Evolutionary conservation across 768 basidiomycete species (phyloP), one percentile per base, ranked within the genome.

Genomic region (Suillus placidus): DNA sequence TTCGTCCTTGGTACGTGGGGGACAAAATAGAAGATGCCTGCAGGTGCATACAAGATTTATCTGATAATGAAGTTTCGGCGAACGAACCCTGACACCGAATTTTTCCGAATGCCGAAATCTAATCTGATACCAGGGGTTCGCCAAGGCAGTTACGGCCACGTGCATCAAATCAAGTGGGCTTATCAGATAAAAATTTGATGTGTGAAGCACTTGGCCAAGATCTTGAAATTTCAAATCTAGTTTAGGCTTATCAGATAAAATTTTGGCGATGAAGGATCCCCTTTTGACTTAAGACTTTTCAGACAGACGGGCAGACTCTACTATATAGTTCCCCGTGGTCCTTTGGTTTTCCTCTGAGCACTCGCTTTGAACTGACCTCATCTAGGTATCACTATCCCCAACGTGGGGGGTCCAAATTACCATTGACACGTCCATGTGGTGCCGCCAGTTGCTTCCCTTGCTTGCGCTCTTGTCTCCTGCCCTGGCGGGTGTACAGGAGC

Each of bases 401-500:
- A 54, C 43, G 12, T 20, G 34, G 14, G 7, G 26, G 23, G 16
- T 16, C 18, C 14, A 32, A 61, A 61, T n/a, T 34, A 16, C 20
- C 32, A 38, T 30, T 8, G 26, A 16, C n/a, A 57, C 26, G 6
- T 32, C 9, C 20, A 64, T 64, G 64, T 63, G 62, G 62, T 61
- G 5, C 16, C 18, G 40, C 9, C 54, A 57, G 1, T 16, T 66
- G 13, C 7, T 72, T 12, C 67, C 72, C 13, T 62, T 82, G 52
- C 60, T 69, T 18, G 9, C 62, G 0, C 30, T 66, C 12, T 74
- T 80, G 45, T 67, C 80, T 4, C 76, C 81, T 38, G 84, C 75
- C n/a, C 70, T 85, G 18, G 91, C 88, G n/a, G 89, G 84, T 34
- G 81, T 91, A 18, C 83, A 87, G 2, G 92, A 94, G 71, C 64